phyloP scores from a whole-genome alignment of 768 basidiomycete species.

The Ramaria rubella region DNA sequence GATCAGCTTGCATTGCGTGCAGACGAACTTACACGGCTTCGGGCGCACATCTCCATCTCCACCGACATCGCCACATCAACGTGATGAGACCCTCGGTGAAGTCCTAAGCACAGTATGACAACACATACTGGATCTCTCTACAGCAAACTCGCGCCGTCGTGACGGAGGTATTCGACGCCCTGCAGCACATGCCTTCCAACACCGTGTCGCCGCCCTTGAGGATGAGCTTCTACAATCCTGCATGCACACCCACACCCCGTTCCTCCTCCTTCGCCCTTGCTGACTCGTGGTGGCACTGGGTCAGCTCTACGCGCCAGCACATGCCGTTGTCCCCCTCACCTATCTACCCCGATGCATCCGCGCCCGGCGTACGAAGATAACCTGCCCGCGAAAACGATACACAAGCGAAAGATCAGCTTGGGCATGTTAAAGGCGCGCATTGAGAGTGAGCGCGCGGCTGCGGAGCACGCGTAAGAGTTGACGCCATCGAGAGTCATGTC shows the following conservation, averaged over 20 bases:
- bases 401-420: slow-evolving; percentile 77
- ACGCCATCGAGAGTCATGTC: slow-evolving; percentile 21
- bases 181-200: slow-evolving; percentile 61
- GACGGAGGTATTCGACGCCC: slow-evolving; percentile 63
- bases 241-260: slow-evolving; percentile 41
- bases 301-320: slow-evolving; percentile 20
- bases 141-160: slow-evolving; percentile 75
- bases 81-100: slow-evolving; percentile 22
- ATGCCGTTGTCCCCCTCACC: slow-evolving; percentile 25
- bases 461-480: slow-evolving; percentile 13
- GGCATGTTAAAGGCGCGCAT: slow-evolving; percentile 90
- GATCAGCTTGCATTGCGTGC: slow-evolving; percentile 55
- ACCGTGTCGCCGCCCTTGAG: slow-evolving; percentile 58
- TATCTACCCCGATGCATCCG: slow-evolving; percentile 26
- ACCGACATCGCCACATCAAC: slow-evolving; percentile 33
- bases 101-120: slow-evolving; percentile 73
- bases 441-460: slow-evolving; percentile 63
- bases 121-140: slow-evolving; percentile 73
- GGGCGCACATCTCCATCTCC: slow-evolving; percentile 28
- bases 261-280: slow-evolving; percentile 35
- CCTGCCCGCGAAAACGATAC: slow-evolving; percentile 66
- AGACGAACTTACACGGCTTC: slow-evolving; percentile 58
- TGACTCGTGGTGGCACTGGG: slow-evolving; percentile 19
- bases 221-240: slow-evolving; percentile 52
- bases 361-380: slow-evolving; percentile 62